These are phyloP conservation scores for Sphenostylis stenocarpa DNA, from an alignment of 306 rosid genomes.

Conservation along the genomic window DNA sequence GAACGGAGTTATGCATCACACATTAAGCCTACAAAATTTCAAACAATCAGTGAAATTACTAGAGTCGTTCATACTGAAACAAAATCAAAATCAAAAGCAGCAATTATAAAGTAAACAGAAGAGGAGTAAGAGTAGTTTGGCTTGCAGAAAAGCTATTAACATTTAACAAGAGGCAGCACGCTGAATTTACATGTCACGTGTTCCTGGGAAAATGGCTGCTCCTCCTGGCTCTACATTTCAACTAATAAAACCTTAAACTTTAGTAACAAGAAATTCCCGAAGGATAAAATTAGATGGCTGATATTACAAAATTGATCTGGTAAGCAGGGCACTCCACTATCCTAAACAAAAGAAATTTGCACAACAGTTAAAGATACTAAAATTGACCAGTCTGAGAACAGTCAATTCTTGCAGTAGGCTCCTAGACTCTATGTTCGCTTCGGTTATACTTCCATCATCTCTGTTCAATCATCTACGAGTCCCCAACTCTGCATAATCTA, in stretches of 20 bases:
- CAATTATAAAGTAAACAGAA: background rate
- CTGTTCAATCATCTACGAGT: constrained; percentile 30
- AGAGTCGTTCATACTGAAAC: background rate
- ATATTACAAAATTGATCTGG: constrained; percentile 78
- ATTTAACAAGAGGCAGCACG: constrained; percentile 35
- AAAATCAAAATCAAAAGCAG: background rate
- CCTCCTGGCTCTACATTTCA: constrained; percentile 41
- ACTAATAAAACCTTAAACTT: constrained; percentile 35
- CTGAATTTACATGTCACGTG: constrained; percentile 44
- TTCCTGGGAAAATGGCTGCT: constrained; percentile 43
- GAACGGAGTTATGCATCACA: background rate
- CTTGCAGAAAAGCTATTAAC: constrained; percentile 45
- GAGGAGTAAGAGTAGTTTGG: constrained; percentile 16
- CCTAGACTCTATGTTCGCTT: constrained; percentile 39
- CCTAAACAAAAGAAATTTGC: constrained; percentile 51
- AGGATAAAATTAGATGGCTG: constrained; percentile 46
- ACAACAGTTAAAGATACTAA: constrained; percentile 46
- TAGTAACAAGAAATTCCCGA: constrained; percentile 39
- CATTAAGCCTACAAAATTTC: background rate
- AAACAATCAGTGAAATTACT: background rate
- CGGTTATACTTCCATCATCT: constrained; percentile 21
- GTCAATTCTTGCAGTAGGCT: constrained; percentile 43
- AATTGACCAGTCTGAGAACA: constrained; percentile 35
- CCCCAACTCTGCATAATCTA: constrained; percentile 33
- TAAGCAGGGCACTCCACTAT: constrained; percentile 43